phyloP scores from a whole-genome alignment of 139 green algal genomes.

The Auxenochlorella pyrenoidosa region DNA sequence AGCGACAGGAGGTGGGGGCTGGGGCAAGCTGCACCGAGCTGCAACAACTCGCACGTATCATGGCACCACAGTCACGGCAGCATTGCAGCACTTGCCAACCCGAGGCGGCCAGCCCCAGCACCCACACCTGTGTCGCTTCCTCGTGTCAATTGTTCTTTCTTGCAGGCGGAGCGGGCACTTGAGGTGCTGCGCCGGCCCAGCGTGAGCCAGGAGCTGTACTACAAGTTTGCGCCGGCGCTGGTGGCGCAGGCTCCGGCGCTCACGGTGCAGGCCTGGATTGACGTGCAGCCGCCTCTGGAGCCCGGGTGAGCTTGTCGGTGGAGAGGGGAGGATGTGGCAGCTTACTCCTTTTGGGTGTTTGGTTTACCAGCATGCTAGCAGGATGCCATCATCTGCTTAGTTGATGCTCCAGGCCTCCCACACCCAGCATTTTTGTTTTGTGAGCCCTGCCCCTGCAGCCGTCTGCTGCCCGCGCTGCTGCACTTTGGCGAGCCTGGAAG shows the following conservation, averaged over 20 bases:
- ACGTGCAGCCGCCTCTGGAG: constrained; percentile 66
- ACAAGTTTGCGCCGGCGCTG: constrained; percentile 88
- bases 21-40: background rate
- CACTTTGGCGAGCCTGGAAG: constrained; percentile 66
- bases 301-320: constrained; percentile 42
- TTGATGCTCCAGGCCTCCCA: background rate
- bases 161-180: constrained; percentile 60
- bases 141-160: background rate
- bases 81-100: too few relatives aligned
- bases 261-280: constrained; percentile 84
- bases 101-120: too few relatives aligned
- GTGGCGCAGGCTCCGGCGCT: constrained; percentile 64
- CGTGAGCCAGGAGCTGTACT: constrained; percentile 76
- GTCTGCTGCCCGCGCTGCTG: constrained; percentile 88
- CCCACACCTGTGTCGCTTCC: background rate
- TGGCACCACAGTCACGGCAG: background rate
- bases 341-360: too few relatives aligned
- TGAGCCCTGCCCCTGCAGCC: constrained; percentile 29
- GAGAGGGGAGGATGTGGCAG: too few relatives aligned
- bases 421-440: background rate
- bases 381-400: too few relatives aligned
- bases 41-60: background rate
- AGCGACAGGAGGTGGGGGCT: constrained; percentile 51
- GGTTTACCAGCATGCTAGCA: too few relatives aligned
- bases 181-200: constrained; percentile 83